Evolutionary conservation across 129 eudicot genomes (phyloP).

Genomic region (Saposhnikovia divaricata): DNA sequence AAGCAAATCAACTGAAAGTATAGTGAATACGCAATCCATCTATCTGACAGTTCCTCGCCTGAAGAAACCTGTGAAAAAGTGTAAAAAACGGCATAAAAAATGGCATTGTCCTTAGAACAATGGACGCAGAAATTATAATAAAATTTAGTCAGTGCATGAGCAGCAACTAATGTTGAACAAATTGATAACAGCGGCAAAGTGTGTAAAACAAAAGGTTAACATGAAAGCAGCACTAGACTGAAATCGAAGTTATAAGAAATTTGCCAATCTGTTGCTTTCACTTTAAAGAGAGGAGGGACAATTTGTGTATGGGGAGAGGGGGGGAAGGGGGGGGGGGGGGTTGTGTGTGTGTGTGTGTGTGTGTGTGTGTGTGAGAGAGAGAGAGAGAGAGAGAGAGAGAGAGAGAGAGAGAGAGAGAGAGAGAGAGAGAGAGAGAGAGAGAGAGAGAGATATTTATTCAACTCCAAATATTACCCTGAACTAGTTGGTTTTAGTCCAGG

Average conservation of each 20-base stretch:
- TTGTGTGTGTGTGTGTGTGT: too few species aligned
- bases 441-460: too few species aligned
- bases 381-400: too few species aligned
- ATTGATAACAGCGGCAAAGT: neutral
- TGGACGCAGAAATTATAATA: neutral
- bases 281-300: too few species aligned
- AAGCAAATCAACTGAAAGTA: neutral
- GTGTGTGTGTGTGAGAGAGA: too few species aligned
- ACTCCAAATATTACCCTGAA: too few species aligned
- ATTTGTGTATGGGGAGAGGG: too few species aligned
- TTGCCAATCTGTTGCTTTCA: neutral
- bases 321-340: too few species aligned
- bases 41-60: neutral
- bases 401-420: too few species aligned
- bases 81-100: neutral
- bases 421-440: too few species aligned
- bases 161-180: neutral
- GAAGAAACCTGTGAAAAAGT: neutral
- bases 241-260: neutral
- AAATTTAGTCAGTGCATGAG: neutral
- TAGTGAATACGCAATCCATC: neutral
- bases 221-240: neutral
- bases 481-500: neutral
- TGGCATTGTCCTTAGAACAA: neutral
- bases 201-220: neutral